Evolutionary conservation across 805 yeast genomes (phyloP), one percentile per base, ranked within the genome.

Genomic region (Peterozyma xylosa): DNA sequence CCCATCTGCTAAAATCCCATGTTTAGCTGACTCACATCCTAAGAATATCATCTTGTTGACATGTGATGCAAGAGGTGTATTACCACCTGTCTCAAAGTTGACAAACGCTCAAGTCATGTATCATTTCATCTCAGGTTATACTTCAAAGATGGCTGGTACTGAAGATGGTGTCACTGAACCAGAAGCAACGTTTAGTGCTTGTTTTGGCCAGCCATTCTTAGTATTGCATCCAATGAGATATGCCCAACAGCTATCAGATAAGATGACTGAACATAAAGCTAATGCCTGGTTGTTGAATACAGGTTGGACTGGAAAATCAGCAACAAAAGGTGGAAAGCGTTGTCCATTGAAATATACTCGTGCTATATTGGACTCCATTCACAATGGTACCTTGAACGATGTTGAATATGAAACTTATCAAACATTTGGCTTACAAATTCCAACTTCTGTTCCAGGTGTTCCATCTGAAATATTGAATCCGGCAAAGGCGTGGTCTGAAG

Each of bases 101-200:
- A 77, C 95, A 35, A 88, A 88, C 62, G 86, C 91, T 56, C 98
- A 91, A 72, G 98, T 91, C 53, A 91, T 93, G 98, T 91, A 93
- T 78, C 98, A 91, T 72, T 91, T 91, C 72, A 91, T 91, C 57
- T 85, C 96, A 51, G 99, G 99, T 59, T 91, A 91, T 78, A 91
- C 99, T 50, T 91, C 98, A 45, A 91, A 93, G 80, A 91, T 91
- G 96, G 96, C 99, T 50, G 98, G 98, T 66, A 91, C 99, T 43
- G 99, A 91, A 71, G 95, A 87, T 66, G 99, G 99, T 68, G 87
- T 91, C 53, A 90, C 97, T 50, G 97, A 91, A 72, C 98, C 99
- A 50, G 89, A 86, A 68, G 96, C 97, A 45, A 88, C 96, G 15
- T 91, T 91, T 80, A 86, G 96, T 49, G 96, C 99, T 43, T 91